A percentile compares a stretch with the other conserved stretches of the same genome.
Evolutionary conservation across 345 rosid species (phyloP).

Genomic region (Linum tenue): DNA sequence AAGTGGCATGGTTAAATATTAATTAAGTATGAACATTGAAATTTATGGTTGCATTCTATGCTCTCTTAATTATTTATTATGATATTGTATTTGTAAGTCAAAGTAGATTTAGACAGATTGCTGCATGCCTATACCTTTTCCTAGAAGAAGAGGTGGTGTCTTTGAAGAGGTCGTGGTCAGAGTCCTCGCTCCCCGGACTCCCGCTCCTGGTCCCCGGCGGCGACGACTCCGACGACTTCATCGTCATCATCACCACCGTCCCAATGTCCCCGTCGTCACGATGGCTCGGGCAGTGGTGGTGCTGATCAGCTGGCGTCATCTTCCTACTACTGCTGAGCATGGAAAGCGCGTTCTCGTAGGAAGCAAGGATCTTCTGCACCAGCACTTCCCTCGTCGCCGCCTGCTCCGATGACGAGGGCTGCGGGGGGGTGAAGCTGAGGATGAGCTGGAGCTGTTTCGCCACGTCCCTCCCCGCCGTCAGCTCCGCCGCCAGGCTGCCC

Average conservation of each 20-base stretch:
- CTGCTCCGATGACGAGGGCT: neutral
- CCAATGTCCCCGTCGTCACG: constrained; percentile 6
- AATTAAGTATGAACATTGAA: too few species aligned
- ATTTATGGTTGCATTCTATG: too few species aligned
- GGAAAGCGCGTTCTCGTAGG: neutral
- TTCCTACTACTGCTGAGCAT: neutral
- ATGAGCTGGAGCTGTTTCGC: constrained; percentile 1
- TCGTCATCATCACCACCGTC: constrained; percentile 12
- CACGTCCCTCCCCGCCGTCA: neutral
- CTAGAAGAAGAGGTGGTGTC: constrained; percentile 29
- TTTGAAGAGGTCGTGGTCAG: neutral
- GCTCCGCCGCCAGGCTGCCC: neutral
- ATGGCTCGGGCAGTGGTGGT: too few species aligned
- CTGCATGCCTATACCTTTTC: constrained; percentile 39
- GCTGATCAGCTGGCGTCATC: too few species aligned
- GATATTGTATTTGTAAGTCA: too few species aligned
- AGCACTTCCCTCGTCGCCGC: neutral
- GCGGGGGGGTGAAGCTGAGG: neutral
- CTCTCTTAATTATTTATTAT: too few species aligned
- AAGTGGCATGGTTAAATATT: too few species aligned
- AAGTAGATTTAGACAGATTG: too few species aligned
- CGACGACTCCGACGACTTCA: too few species aligned
- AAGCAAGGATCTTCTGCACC: constrained; percentile 3
- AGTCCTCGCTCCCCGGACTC: constrained; percentile 39
- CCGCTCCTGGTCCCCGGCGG: constrained; percentile 31